Conservation (phyloP, 2,329 filamentous ascomycete species). For the Magnaporthiopsis poae region DNA sequence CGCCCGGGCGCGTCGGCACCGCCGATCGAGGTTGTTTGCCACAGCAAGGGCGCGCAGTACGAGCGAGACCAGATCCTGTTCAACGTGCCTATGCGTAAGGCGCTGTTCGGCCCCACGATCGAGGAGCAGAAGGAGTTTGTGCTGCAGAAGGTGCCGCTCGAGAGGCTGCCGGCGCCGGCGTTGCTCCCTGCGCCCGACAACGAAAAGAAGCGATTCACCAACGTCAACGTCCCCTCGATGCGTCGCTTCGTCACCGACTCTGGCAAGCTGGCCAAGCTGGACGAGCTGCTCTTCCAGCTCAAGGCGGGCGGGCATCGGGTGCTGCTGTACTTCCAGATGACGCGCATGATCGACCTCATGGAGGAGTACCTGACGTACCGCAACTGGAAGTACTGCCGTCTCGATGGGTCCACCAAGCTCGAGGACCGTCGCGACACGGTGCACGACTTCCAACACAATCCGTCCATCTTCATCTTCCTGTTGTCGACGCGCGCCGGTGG, state of each 20-base stretch:
- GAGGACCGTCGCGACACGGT: slow-evolving; percentile 96
- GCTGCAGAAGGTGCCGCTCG: slow-evolving; percentile 58
- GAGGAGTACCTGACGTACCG: slow-evolving; percentile 97
- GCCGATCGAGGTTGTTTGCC: slow-evolving; percentile 71
- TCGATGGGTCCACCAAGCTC: slow-evolving; percentile 93
- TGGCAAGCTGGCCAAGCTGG: slow-evolving; percentile 86
- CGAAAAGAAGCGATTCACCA: slow-evolving; percentile 74
- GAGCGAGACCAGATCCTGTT: slow-evolving; percentile 71
- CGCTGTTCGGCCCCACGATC: slow-evolving; percentile 57
- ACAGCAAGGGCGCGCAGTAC: slow-evolving; percentile 50
- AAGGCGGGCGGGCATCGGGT: slow-evolving; percentile 91
- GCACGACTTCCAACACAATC: slow-evolving; percentile 85
- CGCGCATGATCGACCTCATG: slow-evolving; percentile 98
- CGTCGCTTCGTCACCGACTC: slow-evolving; percentile 94
- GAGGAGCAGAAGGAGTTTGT: slow-evolving; percentile 65
- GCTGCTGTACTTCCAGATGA: slow-evolving; percentile 99
- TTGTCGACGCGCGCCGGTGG: slow-evolving; percentile 93
- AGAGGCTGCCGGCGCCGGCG: slow-evolving; percentile 51
- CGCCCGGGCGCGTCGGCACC: slow-evolving; percentile 73
- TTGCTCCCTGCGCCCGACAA: slow-evolving; percentile 71
- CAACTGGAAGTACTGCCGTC: slow-evolving; percentile 95
- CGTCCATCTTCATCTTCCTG: slow-evolving; percentile 94
- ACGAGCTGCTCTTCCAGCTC: slow-evolving; percentile 75
- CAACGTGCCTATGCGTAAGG: slow-evolving; percentile 64
- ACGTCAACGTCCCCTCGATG: slow-evolving; percentile 92